These are phyloP conservation scores for Candida xiaguanensis DNA, from an alignment of 805 yeast genomes.

Conservation along the genomic window DNA sequence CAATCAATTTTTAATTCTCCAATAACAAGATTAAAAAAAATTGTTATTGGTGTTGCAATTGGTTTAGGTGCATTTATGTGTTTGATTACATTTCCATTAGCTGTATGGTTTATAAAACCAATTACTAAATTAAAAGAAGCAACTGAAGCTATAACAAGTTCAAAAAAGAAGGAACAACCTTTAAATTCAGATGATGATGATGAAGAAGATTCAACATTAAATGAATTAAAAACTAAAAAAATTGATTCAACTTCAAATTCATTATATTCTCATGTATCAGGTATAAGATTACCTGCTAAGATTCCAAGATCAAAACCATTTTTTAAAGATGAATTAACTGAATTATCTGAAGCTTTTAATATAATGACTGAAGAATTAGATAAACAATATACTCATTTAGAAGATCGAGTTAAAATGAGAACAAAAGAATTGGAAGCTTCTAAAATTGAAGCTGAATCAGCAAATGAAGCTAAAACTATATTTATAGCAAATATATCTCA, in stretches of 20 bases:
- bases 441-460: constrained; percentile 84
- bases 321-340: constrained; percentile 81
- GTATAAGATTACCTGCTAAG: constrained; percentile 34
- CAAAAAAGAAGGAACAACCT: constrained; percentile 22
- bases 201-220: neutral
- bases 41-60: constrained; percentile 73
- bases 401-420: constrained; percentile 81
- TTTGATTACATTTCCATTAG: constrained; percentile 72
- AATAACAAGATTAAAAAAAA: constrained; percentile 54
- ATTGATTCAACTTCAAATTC: constrained; percentile 20
- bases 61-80: constrained; percentile 75
- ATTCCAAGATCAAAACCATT: constrained; percentile 40
- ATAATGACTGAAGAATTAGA: constrained; percentile 87
- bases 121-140: constrained; percentile 76
- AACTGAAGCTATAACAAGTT: constrained; percentile 63
- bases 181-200: neutral
- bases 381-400: constrained; percentile 76
- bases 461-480: constrained; percentile 89
- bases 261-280: constrained; percentile 39
- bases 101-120: constrained; percentile 82
- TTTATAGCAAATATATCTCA: constrained; percentile 29
- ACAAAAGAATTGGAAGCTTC: constrained; percentile 88
- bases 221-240: constrained; percentile 11
- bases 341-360: constrained; percentile 83
- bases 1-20: constrained; percentile 60